A percentile compares a stretch with the other conserved stretches of the same genome.
These are phyloP conservation scores for Neodidymelliopsis sp. DNA, from an alignment of 2,329 filamentous ascomycete genomes.

Conservation along the genomic window DNA sequence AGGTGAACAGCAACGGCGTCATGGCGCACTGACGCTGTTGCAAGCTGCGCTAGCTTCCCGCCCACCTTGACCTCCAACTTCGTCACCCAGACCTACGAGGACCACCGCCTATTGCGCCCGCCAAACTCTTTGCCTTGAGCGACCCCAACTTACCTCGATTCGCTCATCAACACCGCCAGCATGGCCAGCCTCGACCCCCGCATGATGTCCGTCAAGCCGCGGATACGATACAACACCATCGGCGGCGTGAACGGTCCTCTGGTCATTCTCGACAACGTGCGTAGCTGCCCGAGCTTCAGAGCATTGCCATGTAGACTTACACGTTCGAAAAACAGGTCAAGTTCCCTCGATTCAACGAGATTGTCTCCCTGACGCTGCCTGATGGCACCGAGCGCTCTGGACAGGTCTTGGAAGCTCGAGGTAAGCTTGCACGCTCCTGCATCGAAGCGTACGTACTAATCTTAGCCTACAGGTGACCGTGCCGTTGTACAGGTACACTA, in stretches of 20 bases:
- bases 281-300: slow-evolving; percentile 43
- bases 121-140: slow-evolving; percentile 24
- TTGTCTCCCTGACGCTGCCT: slow-evolving; percentile 92
- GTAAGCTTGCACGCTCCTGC: slow-evolving; percentile 58
- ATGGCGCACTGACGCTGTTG: slow-evolving; percentile 10
- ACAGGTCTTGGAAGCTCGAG: slow-evolving; percentile 96
- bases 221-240: slow-evolving; percentile 96
- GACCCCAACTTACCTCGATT: slow-evolving; percentile 22
- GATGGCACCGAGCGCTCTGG: slow-evolving; percentile 94
- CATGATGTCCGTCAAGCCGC: slow-evolving; percentile 68
- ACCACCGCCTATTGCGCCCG: slow-evolving; percentile 26
- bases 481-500: slow-evolving; percentile 86
- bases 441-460: slow-evolving; percentile 25
- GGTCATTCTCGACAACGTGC: slow-evolving; percentile 95
- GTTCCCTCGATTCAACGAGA: slow-evolving; percentile 97
- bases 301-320: slow-evolving; percentile 29
- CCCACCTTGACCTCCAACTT: slow-evolving; percentile 36
- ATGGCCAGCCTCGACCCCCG: slow-evolving; percentile 55
- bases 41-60: slow-evolving; percentile 25
- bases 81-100: slow-evolving; percentile 26
- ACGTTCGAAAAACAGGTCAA: slow-evolving; percentile 73
- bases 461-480: slow-evolving; percentile 72
- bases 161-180: slow-evolving; percentile 36
- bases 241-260: slow-evolving; percentile 97
- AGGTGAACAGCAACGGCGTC: slow-evolving; percentile 12